Conservation (phyloP, 2,329 filamentous ascomycete species). For the Keithomyces neogunnii region DNA sequence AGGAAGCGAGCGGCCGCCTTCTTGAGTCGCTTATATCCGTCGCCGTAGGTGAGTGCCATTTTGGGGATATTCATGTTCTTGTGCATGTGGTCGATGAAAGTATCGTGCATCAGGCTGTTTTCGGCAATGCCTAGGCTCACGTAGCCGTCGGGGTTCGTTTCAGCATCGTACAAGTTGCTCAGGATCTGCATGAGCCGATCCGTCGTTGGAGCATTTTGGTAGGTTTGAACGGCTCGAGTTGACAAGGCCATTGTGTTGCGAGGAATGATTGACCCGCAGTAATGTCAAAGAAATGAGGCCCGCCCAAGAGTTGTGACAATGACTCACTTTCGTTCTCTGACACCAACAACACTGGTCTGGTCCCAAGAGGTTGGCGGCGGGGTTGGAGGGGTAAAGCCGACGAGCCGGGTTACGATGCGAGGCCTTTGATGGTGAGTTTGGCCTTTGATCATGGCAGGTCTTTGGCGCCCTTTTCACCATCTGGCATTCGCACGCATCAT, state of each 20-base stretch:
- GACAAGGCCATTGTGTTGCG: background rate
- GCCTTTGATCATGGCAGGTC: too few species aligned
- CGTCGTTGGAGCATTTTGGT: background rate
- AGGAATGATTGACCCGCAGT: background rate
- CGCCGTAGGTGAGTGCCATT: slow-evolving; percentile 30
- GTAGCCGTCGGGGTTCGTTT: slow-evolving; percentile 32
- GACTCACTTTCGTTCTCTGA: too few species aligned
- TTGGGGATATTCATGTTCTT: slow-evolving; percentile 22
- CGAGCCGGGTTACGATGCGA: too few species aligned
- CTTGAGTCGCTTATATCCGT: slow-evolving; percentile 27
- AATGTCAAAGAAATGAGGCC: too few species aligned
- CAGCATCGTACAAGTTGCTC: slow-evolving; percentile 32
- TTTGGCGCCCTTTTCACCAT: too few species aligned
- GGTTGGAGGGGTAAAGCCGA: too few species aligned
- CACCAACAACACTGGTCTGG: too few species aligned
- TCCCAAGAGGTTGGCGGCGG: too few species aligned
- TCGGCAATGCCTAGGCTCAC: slow-evolving; percentile 44
- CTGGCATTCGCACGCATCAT: too few species aligned
- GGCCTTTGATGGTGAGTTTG: too few species aligned
- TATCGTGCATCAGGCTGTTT: slow-evolving; percentile 42
- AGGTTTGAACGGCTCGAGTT: background rate
- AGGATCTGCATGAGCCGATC: slow-evolving; percentile 31
- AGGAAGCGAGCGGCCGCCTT: slow-evolving; percentile 25
- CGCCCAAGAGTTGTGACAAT: too few species aligned
- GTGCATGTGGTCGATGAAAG: slow-evolving; percentile 33